Evolutionary conservation across 2,329 filamentous ascomycete species (phyloP), one percentile per base, ranked within the genome.

Genomic region (Alternaria sp.): DNA sequence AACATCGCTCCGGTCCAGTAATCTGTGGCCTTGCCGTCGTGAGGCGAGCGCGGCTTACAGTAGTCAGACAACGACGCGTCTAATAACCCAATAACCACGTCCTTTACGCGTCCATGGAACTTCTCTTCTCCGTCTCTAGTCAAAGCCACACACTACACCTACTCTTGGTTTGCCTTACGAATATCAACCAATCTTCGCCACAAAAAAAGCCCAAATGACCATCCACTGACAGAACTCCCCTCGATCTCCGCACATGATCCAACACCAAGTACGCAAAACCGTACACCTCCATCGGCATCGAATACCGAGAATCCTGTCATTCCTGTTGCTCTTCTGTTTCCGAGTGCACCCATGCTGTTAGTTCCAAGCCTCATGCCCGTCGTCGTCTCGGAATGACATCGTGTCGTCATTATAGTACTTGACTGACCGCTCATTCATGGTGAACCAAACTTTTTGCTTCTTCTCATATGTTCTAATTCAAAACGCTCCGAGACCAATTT

Each of bases 371-470:
- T n/a, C n/a, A n/a, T n/a, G n/a, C n/a, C n/a, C n/a, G n/a, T n/a
- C n/a, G n/a, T n/a, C n/a, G n/a, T n/a, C n/a, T n/a, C 8, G n/a
- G n/a, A 20, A 18, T 20, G 8, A 10, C 38, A 18, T 57, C 40
- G 20, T 53, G 48, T 53, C 55, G 55, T 58, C 55, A 58, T 46
- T 32, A 22, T 22, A 22, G 20, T 22, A 36, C 32, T 3, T 16
- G 12, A 38, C 54, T 50, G 46, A 50, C 46, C 55, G 48, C 40
- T 43, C 46, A 57, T 43, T 51, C 30, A 57, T 20, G 32, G 16
- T 9, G 43, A 46, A 49, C 43, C 20, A 56, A 43, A 44, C 30
- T 27, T 27, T n/a, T 27, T 36, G 30, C 46, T 50, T 38, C 20
- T n/a, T n/a, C n/a, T n/a, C n/a, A n/a, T n/a, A n/a, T n/a, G n/a